These are phyloP conservation scores for Diaporthe aspalathi DNA, from an alignment of 2,329 filamentous ascomycete species.

Conservation along the genomic window DNA sequence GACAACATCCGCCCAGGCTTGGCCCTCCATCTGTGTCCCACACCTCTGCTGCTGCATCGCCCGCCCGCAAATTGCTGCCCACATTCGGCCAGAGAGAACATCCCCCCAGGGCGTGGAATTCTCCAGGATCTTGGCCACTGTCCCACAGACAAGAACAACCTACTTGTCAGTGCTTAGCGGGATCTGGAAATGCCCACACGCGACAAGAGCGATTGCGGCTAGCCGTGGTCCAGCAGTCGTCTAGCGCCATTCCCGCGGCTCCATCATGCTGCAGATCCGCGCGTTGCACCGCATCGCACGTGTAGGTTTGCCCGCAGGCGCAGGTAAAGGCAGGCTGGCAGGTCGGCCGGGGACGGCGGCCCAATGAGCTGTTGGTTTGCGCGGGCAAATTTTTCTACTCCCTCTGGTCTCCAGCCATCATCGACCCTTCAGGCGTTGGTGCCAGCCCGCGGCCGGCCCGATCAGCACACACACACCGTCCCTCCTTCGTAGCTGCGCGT, in stretches of 20 bases:
- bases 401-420: background rate
- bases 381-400: background rate
- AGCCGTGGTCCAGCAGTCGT: background rate
- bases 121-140: constrained; percentile 16
- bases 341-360: background rate
- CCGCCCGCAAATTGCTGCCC: constrained; percentile 29
- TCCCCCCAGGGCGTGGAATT: constrained; percentile 1
- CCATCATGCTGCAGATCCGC: constrained; percentile 28
- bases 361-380: constrained; percentile 10
- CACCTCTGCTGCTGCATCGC: background rate
- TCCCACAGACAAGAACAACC: background rate
- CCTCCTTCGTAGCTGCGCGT: constrained; percentile 5
- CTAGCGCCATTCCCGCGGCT: constrained; percentile 26
- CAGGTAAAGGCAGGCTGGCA: background rate
- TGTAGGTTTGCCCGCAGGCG: background rate
- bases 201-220: background rate
- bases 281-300: background rate
- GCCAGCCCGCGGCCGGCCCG: constrained; percentile 9
- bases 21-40: background rate
- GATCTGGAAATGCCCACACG: constrained; percentile 13
- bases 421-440: constrained; percentile 5
- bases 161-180: constrained; percentile 5
- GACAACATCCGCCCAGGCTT: background rate
- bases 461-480: background rate
- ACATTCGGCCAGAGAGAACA: background rate